A percentile compares a stretch with the other conserved stretches of the same genome.
These are phyloP conservation scores for Candida buenavistaensis DNA, from an alignment of 1,139 yeast genomes.

Conservation along the genomic window DNA sequence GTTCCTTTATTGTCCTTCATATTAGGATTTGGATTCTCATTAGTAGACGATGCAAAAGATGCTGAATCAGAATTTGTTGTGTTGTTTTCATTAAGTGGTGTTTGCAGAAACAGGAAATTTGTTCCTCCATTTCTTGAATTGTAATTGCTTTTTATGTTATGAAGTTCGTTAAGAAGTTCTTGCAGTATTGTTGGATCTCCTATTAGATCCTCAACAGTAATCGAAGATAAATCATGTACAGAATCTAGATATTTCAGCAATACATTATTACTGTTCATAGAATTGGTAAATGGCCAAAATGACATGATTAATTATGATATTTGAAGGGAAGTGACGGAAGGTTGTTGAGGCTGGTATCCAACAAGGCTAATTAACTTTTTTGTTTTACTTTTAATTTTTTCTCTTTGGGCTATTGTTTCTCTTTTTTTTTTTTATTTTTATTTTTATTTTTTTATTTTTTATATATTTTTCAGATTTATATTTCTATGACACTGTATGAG, in stretches of 20 bases:
- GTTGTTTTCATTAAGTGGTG: slow-evolving; percentile 2
- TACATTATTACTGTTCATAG: slow-evolving; percentile 39
- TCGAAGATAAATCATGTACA: slow-evolving; percentile 33
- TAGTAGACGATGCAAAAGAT: slow-evolving; percentile 41
- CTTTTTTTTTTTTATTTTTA: not conserved
- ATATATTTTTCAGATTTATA: too few relatives aligned
- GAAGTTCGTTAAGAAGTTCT: slow-evolving; percentile 42
- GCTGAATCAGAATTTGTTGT: slow-evolving; percentile 25
- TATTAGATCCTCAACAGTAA: slow-evolving; percentile 36
- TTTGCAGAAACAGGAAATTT: slow-evolving; percentile 36
- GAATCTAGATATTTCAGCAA: slow-evolving; percentile 46
- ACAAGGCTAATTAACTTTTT: too few relatives aligned
- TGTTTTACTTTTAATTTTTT: too few relatives aligned
- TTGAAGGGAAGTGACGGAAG: not conserved
- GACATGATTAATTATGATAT: slow-evolving; percentile 36
- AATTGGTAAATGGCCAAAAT: slow-evolving; percentile 50
- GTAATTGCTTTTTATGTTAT: slow-evolving; percentile 39
- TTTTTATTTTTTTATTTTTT: too few relatives aligned
- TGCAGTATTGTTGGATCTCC: slow-evolving; percentile 38
- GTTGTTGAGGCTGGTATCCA: too few relatives aligned
- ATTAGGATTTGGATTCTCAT: slow-evolving; percentile 23
- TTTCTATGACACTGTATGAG: too few relatives aligned
- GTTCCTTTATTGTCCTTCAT: slow-evolving; percentile 41
- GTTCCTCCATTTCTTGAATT: slow-evolving; percentile 29
- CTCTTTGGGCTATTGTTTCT: too few relatives aligned